Conservation (phyloP, 2,329 filamentous ascomycete species). For the Colletotrichum euphorbiae region DNA sequence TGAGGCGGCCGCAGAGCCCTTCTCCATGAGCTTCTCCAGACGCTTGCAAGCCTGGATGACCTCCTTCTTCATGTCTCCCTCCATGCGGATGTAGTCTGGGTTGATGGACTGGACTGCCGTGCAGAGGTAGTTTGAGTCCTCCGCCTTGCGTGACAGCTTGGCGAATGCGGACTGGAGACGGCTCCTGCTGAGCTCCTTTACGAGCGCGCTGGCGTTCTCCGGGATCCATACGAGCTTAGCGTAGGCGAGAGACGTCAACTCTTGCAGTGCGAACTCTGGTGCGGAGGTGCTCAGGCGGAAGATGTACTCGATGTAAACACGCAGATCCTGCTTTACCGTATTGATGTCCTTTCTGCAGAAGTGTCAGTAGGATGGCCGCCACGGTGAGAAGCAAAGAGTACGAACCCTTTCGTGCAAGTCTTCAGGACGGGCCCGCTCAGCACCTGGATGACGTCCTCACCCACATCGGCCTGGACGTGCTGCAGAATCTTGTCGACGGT, state of each 20-base stretch:
- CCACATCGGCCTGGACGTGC: conserved; percentile 66
- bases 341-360: conserved; percentile 49
- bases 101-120: conserved; percentile 66
- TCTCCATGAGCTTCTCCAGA: conserved; percentile 65
- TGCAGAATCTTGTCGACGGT: conserved; percentile 81
- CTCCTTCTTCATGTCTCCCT: conserved; percentile 65
- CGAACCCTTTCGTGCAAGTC: conserved; percentile 46
- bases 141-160: conserved; percentile 65
- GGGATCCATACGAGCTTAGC: conserved; percentile 53
- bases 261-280: conserved; percentile 56
- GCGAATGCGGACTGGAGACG: conserved; percentile 69
- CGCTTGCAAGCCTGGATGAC: conserved; percentile 63
- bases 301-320: conserved; percentile 66
- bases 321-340: conserved; percentile 53
- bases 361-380: conserved; percentile 49
- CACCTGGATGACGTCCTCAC: conserved; percentile 63
- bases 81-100: conserved; percentile 63
- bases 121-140: conserved; percentile 66
- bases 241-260: conserved; percentile 68
- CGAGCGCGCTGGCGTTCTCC: conserved; percentile 39
- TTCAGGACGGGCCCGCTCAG: conserved; percentile 45
- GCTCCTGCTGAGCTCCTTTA: conserved; percentile 65
- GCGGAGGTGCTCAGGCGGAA: conserved; percentile 61
- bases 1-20: conserved; percentile 44
- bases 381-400: neutral